phyloP scores from a whole-genome alignment of 2,329 filamentous ascomycete species.

The Trichoderma semiorbis region DNA sequence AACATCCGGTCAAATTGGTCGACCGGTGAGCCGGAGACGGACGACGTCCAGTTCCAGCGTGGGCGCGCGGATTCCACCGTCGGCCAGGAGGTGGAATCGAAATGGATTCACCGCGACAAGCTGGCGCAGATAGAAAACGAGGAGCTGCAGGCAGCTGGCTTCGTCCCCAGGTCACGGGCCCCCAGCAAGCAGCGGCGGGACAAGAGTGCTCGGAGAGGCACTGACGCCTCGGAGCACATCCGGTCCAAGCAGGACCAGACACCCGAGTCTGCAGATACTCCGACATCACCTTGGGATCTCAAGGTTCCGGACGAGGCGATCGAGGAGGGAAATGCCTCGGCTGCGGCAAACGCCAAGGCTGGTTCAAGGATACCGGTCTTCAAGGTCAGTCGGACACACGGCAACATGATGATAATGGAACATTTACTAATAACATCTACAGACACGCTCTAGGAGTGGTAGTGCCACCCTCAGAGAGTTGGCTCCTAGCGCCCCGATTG shows the following conservation, averaged over 20 bases:
- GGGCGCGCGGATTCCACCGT: conserved; percentile 27
- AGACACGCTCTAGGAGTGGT: conserved; percentile 66
- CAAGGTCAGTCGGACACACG: conserved; percentile 63
- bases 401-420: conserved; percentile 52
- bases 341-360: conserved; percentile 48
- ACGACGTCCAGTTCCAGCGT: conserved; percentile 28
- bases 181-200: conserved; percentile 46
- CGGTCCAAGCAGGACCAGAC: conserved; percentile 46
- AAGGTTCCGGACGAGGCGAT: conserved; percentile 75
- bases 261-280: conserved; percentile 37
- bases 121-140: conserved; percentile 75
- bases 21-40: conserved; percentile 22
- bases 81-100: conserved; percentile 55
- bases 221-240: conserved; percentile 31
- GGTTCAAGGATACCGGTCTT: conserved; percentile 84
- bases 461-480: conserved; percentile 51
- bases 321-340: conserved; percentile 48
- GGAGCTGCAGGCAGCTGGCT: conserved; percentile 74
- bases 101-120: conserved; percentile 86
- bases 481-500: conserved; percentile 21
- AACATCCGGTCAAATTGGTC: conserved; percentile 21
- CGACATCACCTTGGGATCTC: conserved; percentile 63
- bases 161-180: conserved; percentile 52
- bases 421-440: conserved; percentile 49
- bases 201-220: conserved; percentile 35